Percentiles rank a stretch among this genome's conserved stretches.
These are phyloP conservation scores for Waitea zeae DNA, from an alignment of 1,284 basidiomycete genomes.

Conservation along the genomic window DNA sequence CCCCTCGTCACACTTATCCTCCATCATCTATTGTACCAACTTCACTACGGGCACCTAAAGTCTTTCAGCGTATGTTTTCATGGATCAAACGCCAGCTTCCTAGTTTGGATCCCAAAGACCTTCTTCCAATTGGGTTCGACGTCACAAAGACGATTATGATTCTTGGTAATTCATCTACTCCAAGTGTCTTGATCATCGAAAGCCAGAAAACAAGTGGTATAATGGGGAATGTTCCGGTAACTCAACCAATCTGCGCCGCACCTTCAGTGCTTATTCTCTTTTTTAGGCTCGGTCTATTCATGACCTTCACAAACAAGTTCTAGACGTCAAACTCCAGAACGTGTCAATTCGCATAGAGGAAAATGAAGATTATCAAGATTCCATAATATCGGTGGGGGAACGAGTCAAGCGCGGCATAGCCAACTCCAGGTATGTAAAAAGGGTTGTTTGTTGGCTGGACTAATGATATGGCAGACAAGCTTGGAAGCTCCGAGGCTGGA, in stretches of 20 bases:
- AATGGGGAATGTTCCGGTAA: slow-evolving; percentile 59
- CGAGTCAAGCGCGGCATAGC: too few species aligned
- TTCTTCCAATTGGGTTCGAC: slow-evolving; percentile 67
- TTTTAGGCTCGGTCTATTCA: slow-evolving; percentile 67
- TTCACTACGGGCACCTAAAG: slow-evolving; percentile 21
- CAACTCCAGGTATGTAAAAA: too few species aligned
- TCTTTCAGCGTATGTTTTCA: slow-evolving; percentile 23
- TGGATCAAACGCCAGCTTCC: slow-evolving; percentile 49
- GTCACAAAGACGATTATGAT: slow-evolving; percentile 62
- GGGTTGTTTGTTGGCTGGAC: not conserved
- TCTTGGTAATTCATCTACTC: slow-evolving; percentile 72
- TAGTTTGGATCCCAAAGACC: slow-evolving; percentile 55
- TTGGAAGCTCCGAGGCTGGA: slow-evolving; percentile 8
- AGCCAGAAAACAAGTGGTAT: slow-evolving; percentile 60
- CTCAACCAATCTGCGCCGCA: too few species aligned
- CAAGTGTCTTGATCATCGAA: slow-evolving; percentile 63
- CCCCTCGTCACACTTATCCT: slow-evolving; percentile 8
- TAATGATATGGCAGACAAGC: not conserved
- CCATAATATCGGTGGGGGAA: slow-evolving; percentile 49
- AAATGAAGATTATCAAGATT: slow-evolving; percentile 58
- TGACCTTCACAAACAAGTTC: slow-evolving; percentile 68
- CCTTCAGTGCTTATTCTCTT: too few species aligned
- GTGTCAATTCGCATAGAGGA: slow-evolving; percentile 52
- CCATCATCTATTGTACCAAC: slow-evolving; percentile 11
- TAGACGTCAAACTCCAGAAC: slow-evolving; percentile 53